Conservation (phyloP, 1,284 basidiomycete species). For the Trichosporon sp. region DNA sequence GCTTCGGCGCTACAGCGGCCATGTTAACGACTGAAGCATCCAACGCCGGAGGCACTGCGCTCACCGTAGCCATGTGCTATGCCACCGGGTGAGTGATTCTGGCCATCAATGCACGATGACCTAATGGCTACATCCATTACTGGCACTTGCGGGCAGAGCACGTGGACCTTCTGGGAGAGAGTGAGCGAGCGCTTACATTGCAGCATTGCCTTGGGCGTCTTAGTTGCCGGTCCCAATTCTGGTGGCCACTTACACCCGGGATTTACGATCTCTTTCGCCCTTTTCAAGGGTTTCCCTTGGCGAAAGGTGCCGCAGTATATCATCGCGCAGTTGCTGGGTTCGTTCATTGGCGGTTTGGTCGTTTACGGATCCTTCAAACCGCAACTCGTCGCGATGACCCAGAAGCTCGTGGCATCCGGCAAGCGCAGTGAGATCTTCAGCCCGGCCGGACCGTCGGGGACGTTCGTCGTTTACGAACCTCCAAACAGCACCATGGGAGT, state of each 20-base stretch:
- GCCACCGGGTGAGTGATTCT: slow-evolving; percentile 6
- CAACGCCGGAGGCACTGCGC: background rate
- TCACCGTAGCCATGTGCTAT: slow-evolving; percentile 11
- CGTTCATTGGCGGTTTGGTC: slow-evolving; percentile 7
- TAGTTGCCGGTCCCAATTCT: slow-evolving; percentile 10
- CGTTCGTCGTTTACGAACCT: slow-evolving; percentile 7
- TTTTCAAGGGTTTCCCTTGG: slow-evolving; percentile 36
- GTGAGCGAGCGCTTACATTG: background rate
- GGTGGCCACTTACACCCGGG: slow-evolving; percentile 29
- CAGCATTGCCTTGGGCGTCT: slow-evolving; percentile 14
- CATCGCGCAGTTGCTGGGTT: slow-evolving; percentile 32
- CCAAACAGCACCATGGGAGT: slow-evolving; percentile 3
- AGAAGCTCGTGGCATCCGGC: slow-evolving; percentile 4
- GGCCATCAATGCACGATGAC: background rate
- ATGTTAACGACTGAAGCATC: background rate
- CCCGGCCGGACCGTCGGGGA: background rate
- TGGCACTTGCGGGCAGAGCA: too few relatives aligned
- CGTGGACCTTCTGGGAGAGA: too few relatives aligned
- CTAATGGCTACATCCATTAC: too few relatives aligned
- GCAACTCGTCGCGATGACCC: background rate
- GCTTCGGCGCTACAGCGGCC: slow-evolving; percentile 10
- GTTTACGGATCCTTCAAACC: slow-evolving; percentile 7
- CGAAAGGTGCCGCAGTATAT: slow-evolving; percentile 34
- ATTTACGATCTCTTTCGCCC: slow-evolving; percentile 24
- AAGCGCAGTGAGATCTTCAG: slow-evolving; percentile 2